Evolutionary conservation across 2,329 filamentous ascomycete species (phyloP).

Genomic region (Aciculosporium take): DNA sequence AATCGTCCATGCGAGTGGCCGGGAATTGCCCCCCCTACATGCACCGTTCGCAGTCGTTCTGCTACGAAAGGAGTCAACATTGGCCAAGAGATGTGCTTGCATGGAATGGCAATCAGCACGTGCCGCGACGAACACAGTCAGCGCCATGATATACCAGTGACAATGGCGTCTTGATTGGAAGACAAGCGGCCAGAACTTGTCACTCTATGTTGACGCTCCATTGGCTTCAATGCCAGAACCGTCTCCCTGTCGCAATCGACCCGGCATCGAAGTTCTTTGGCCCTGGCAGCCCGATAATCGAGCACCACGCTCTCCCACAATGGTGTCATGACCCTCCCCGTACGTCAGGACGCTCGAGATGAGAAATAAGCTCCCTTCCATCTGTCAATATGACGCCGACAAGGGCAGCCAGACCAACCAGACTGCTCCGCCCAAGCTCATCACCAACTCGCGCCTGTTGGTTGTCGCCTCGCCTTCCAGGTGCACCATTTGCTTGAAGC

Average conservation of each 20-base stretch:
- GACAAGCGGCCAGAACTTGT: slow-evolving; percentile 42
- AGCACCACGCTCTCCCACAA: slow-evolving; percentile 63
- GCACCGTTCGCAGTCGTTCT: slow-evolving; percentile 15
- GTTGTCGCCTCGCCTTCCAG: no score
- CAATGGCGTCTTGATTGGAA: slow-evolving; percentile 40
- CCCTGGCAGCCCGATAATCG: slow-evolving; percentile 74
- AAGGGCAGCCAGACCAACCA: no score
- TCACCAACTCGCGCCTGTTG: no score
- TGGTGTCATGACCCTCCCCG: slow-evolving; percentile 50
- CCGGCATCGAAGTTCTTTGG: slow-evolving; percentile 66
- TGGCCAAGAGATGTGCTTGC: slow-evolving; percentile 41
- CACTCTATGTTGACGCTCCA: slow-evolving; percentile 29
- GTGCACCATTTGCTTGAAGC: no score
- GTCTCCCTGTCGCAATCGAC: slow-evolving; percentile 52
- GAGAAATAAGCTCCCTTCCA: no score
- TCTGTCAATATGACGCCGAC: no score
- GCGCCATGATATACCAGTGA: slow-evolving; percentile 31
- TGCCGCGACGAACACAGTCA: slow-evolving; percentile 34
- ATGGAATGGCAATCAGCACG: slow-evolving; percentile 30
- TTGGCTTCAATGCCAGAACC: slow-evolving; percentile 8
- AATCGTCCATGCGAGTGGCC: slow-evolving; percentile 51
- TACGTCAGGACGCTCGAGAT: slow-evolving; percentile 26
- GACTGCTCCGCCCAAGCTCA: no score
- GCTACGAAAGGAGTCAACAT: slow-evolving; percentile 37
- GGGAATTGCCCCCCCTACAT: slow-evolving; percentile 38